phyloP scores from a whole-genome alignment of 768 basidiomycete species.

The Coprinopsis sp. region DNA sequence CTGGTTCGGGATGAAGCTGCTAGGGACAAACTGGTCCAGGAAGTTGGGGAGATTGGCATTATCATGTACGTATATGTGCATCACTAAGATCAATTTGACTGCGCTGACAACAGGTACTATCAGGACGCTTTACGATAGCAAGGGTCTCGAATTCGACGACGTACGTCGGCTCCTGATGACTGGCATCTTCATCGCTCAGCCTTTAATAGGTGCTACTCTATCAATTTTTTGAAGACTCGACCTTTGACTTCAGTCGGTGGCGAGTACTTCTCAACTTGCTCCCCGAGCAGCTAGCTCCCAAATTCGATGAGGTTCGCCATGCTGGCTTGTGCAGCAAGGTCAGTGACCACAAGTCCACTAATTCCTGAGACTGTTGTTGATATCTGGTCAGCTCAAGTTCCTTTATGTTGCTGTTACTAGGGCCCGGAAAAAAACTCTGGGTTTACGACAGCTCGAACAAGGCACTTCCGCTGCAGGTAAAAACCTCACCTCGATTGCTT shows the following conservation, averaged over 20 bases:
- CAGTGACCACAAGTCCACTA: constrained; percentile 4
- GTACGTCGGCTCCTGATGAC: constrained; percentile 25
- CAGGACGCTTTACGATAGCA: constrained; percentile 59
- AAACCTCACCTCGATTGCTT: constrained; percentile 11
- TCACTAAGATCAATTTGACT: not conserved
- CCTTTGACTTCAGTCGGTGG: constrained; percentile 50
- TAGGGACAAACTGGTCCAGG: constrained; percentile 37
- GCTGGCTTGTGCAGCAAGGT: constrained; percentile 54
- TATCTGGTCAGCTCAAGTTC: constrained; percentile 46
- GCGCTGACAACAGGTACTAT: not conserved
- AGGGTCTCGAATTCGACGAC: constrained; percentile 65
- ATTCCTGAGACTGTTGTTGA: not conserved
- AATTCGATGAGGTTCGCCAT: constrained; percentile 47
- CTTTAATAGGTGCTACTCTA: constrained; percentile 59
- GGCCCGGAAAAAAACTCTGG: constrained; percentile 63
- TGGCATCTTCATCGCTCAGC: too few relatives aligned
- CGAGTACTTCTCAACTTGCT: constrained; percentile 46
- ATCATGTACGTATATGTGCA: constrained; percentile 44
- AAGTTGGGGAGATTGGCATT: constrained; percentile 55
- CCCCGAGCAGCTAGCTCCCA: constrained; percentile 31
- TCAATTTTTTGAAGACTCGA: constrained; percentile 69
- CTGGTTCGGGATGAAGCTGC: constrained; percentile 61
- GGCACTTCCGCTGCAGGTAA: constrained; percentile 52
- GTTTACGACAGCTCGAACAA: constrained; percentile 55
- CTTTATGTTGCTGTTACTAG: constrained; percentile 68